Conservation (phyloP, 257 asterid genomes). For the Nicotiana attenuata region DNA sequence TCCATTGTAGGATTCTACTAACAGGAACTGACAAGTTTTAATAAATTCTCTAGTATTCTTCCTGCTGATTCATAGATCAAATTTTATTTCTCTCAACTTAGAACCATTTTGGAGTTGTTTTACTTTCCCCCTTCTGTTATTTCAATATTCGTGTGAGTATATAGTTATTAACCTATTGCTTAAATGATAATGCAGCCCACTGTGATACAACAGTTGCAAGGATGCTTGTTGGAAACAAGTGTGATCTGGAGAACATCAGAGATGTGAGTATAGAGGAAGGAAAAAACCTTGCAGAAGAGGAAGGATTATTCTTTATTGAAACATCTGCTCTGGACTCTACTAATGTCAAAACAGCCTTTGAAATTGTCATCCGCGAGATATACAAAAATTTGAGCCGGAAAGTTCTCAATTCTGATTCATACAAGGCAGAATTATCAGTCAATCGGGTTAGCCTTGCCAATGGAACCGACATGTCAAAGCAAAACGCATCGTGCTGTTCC, state of each 20-base stretch:
- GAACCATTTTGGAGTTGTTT: too few species aligned
- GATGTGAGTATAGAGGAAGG: slow-evolving; percentile 65
- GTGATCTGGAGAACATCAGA: slow-evolving; percentile 59
- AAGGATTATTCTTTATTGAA: slow-evolving; percentile 59
- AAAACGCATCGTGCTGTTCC: slow-evolving; percentile 56
- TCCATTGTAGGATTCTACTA: too few species aligned
- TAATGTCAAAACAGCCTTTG: slow-evolving; percentile 55
- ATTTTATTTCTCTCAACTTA: too few species aligned
- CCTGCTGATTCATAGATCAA: too few species aligned
- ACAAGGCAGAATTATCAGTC: too few species aligned
- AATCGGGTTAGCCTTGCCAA: slow-evolving; percentile 9
- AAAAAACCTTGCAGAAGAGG: slow-evolving; percentile 57
- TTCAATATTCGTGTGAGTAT: too few species aligned
- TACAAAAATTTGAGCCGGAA: too few species aligned
- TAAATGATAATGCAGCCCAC: slow-evolving; percentile 42
- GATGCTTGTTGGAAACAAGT: slow-evolving; percentile 71
- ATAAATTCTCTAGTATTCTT: too few species aligned
- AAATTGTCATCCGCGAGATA: slow-evolving; percentile 50
- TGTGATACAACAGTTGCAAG: slow-evolving; percentile 60
- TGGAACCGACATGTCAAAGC: slow-evolving; percentile 43
- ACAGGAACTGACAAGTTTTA: too few species aligned
- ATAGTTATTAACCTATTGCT: neutral
- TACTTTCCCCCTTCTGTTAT: too few species aligned
- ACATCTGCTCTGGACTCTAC: slow-evolving; percentile 72
- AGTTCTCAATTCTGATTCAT: too few species aligned